Evolutionary conservation across 2,329 filamentous ascomycete genomes (phyloP).

Genomic region (Periconia sp.): DNA sequence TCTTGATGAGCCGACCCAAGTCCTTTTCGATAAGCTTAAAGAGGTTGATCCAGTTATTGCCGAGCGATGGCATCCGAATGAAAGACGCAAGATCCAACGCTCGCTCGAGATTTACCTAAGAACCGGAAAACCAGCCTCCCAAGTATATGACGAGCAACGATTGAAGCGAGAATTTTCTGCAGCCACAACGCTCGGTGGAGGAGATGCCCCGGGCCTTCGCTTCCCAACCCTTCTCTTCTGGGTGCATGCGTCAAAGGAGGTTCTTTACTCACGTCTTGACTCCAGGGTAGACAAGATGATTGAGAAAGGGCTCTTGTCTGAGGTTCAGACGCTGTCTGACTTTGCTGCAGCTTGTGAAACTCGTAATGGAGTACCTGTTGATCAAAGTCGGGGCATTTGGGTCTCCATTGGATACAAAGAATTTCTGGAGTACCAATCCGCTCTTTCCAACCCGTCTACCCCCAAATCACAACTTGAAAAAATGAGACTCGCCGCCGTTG

Average conservation of each 20-base stretch:
- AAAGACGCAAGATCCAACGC: conserved; percentile 84
- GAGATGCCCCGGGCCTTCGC: conserved; percentile 44
- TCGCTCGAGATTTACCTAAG: conserved; percentile 89
- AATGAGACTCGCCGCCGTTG: conserved; percentile 66
- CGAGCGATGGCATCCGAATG: conserved; percentile 90
- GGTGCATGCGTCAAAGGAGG: conserved; percentile 77
- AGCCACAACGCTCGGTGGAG: neutral
- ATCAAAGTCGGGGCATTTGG: conserved; percentile 87
- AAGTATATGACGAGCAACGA: conserved; percentile 81
- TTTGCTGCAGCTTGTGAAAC: conserved; percentile 54
- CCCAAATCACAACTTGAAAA: conserved; percentile 54
- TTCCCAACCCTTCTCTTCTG: conserved; percentile 78
- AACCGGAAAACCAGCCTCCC: conserved; percentile 80
- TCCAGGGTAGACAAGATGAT: conserved; percentile 86
- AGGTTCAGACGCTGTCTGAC: conserved; percentile 62
- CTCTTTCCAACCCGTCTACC: conserved; percentile 34
- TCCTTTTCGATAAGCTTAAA: conserved; percentile 73
- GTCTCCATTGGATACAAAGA: conserved; percentile 97
- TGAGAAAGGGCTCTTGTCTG: conserved; percentile 65
- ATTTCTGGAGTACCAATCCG: conserved; percentile 72
- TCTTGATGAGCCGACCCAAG: conserved; percentile 71
- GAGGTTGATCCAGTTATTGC: conserved; percentile 92
- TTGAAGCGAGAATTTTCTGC: conserved; percentile 39
- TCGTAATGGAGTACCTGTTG: conserved; percentile 61
- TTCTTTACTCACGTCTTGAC: conserved; percentile 74